Percentiles rank a stretch among this genome's conserved stretches.
phyloP scores from a whole-genome alignment of 345 rosid genomes.

The Hibiscus syriacus region DNA sequence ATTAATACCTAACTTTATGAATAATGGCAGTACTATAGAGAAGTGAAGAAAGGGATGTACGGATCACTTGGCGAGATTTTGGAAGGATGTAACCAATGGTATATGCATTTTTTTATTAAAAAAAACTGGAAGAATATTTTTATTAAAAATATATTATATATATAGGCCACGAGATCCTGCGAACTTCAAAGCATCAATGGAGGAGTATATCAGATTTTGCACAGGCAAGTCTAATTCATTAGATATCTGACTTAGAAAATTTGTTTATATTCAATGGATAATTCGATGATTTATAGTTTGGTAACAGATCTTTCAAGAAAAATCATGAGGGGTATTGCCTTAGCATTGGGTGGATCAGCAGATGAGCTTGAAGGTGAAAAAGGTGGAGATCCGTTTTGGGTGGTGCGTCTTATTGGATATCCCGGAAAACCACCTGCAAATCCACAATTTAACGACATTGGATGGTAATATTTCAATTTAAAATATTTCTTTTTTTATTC shows the following conservation, averaged over 20 bases:
- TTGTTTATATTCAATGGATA: too few relatives aligned
- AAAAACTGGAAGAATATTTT: too few relatives aligned
- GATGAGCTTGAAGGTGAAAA: constrained; percentile 65
- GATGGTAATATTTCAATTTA: constrained; percentile 48
- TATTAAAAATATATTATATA: too few relatives aligned
- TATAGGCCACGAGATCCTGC: constrained; percentile 60
- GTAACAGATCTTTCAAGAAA: constrained; percentile 61
- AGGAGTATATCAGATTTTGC: constrained; percentile 63
- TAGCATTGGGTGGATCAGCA: constrained; percentile 62
- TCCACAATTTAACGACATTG: constrained; percentile 33
- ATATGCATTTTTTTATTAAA: constrained; percentile 14
- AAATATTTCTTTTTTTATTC: too few relatives aligned
- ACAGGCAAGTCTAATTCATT: constrained; percentile 31
- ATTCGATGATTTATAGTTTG: background rate
- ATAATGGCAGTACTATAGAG: constrained; percentile 53
- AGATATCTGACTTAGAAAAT: background rate
- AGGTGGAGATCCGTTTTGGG: constrained; percentile 89
- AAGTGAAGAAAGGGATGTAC: constrained; percentile 56
- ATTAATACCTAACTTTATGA: background rate
- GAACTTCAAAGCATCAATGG: constrained; percentile 48
- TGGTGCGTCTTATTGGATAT: constrained; percentile 69
- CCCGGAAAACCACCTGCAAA: constrained; percentile 39
- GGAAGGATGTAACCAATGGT: constrained; percentile 89
- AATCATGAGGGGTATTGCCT: constrained; percentile 63
- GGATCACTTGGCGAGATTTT: constrained; percentile 59